Evolutionary conservation across 805 yeast genomes (phyloP), one percentile per base, ranked within the genome.

Genomic region (Myxozyma melibiosi): DNA sequence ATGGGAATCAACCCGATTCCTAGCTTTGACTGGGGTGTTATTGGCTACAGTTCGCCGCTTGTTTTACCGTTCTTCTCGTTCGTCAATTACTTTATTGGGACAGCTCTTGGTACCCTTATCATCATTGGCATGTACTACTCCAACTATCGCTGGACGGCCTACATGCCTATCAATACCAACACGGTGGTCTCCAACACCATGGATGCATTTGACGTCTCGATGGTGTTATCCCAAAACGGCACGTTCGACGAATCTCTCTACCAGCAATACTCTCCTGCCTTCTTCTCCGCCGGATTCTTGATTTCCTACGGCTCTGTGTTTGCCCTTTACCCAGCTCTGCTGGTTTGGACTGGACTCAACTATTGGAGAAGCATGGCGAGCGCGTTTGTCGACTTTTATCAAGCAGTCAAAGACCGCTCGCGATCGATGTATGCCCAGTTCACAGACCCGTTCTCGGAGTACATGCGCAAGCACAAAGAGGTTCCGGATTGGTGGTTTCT

Each of bases 21-120:
- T 3, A 81, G 86, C 16, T 84, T 85, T 65, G 89, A 85, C 70
- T 85, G 88, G 88, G 79, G 80, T 65, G 82, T 82, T 66, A 74
- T 84, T 39, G 78, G 83, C 7, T 74, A 73, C 33, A 45, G 33
- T n/a, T 28, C 40, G 25, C 53, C 57, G 9, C 35, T 58, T 4
- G 40, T 46, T 16, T 38, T 46, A 13, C 63, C 63, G 13, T 58
- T 51, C 30, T 58, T 38, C 28, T 53, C 63, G 75, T 80, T 20
- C 71, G 76, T 56, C 73, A 79, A 35, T 72, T 82, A 38, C 74
- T 77, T 18, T 71, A 33, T 53, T 38, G 69, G 68, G 16, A 58
- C 81, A 40, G 71, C 81, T 40, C 73, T 81, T 50, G 80, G 80
- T 66, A 78, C 82, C 72, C 68, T 82, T 58, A 64, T 75, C 28